Percentiles rank a stretch among this genome's conserved stretches.
phyloP scores from a whole-genome alignment of 768 basidiomycete genomes.

The Trametes meyenii region DNA sequence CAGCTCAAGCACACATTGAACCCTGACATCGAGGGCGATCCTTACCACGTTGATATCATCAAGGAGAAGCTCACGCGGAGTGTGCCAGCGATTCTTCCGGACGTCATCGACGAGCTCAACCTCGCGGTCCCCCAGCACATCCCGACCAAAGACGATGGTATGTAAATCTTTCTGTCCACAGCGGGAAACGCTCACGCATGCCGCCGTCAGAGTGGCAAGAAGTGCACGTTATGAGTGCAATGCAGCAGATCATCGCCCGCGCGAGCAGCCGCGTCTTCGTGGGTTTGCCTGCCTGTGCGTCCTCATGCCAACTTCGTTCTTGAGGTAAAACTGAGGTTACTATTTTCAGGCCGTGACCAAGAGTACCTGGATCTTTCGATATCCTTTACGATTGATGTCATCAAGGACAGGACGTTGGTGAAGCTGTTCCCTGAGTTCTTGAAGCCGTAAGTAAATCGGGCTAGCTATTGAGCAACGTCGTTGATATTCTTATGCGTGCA shows the following conservation, averaged over 20 bases:
- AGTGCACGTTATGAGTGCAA: constrained; percentile 24
- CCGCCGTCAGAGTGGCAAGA: constrained; percentile 31
- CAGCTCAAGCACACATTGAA: constrained; percentile 39
- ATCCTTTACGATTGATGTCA: constrained; percentile 37
- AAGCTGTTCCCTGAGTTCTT: constrained; percentile 38
- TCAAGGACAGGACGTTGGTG: constrained; percentile 32
- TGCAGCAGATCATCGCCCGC: constrained; percentile 33
- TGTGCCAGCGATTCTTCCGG: constrained; percentile 26
- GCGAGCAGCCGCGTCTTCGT: constrained; percentile 39
- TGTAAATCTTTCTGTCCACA: background rate
- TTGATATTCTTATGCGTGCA: background rate
- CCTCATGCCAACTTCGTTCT: too few species aligned
- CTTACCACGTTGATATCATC: constrained; percentile 30
- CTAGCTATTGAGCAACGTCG: background rate
- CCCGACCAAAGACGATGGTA: constrained; percentile 23
- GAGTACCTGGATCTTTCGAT: constrained; percentile 37
- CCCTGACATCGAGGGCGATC: constrained; percentile 15
- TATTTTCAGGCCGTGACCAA: constrained; percentile 32
- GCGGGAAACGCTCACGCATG: background rate
- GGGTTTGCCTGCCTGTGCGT: constrained; percentile 38
- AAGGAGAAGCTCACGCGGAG: constrained; percentile 33
- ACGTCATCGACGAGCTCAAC: constrained; percentile 31
- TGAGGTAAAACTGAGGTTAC: background rate
- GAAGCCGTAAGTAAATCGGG: constrained; percentile 32
- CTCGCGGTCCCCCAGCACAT: constrained; percentile 36